phyloP scores from a whole-genome alignment of 2,329 filamentous ascomycete species.

The Akanthomyces muscarius region DNA sequence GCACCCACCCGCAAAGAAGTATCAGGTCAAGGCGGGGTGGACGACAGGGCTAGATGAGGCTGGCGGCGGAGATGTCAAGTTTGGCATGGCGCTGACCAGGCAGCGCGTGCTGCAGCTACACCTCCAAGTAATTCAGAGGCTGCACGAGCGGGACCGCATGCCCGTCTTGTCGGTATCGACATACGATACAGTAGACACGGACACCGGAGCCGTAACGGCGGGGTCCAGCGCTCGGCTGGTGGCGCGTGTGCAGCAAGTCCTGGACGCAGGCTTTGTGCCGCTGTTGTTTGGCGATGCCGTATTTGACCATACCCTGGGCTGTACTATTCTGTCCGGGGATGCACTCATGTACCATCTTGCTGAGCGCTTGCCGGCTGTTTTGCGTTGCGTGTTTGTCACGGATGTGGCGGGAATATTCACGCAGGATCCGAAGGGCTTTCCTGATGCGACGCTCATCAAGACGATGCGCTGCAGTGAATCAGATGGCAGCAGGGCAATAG shows the following conservation, averaged over 20 bases:
- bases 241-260: constrained; percentile 4
- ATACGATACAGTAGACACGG: constrained; percentile 16
- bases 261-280: constrained; percentile 12
- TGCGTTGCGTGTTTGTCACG: constrained; percentile 14
- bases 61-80: constrained; percentile 2
- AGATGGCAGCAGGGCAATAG: neutral
- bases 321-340: constrained; percentile 15
- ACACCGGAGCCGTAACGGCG: neutral
- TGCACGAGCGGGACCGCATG: constrained; percentile 3
- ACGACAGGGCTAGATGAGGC: neutral
- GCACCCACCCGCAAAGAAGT: constrained; percentile 17
- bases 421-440: constrained; percentile 11
- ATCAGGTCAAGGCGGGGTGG: constrained; percentile 17
- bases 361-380: neutral
- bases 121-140: neutral
- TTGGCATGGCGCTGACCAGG: constrained; percentile 16
- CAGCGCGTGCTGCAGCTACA: constrained; percentile 17
- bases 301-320: constrained; percentile 1
- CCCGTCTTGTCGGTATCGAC: constrained; percentile 16
- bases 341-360: constrained; percentile 18
- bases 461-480: neutral
- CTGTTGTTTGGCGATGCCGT: constrained; percentile 17
- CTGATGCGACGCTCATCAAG: constrained; percentile 4
- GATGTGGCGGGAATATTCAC: constrained; percentile 16
- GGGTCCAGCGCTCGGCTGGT: neutral